Base-by-base conservation (phyloP, 768 basidiomycete species). In the Suillus ampliporus region DNA sequence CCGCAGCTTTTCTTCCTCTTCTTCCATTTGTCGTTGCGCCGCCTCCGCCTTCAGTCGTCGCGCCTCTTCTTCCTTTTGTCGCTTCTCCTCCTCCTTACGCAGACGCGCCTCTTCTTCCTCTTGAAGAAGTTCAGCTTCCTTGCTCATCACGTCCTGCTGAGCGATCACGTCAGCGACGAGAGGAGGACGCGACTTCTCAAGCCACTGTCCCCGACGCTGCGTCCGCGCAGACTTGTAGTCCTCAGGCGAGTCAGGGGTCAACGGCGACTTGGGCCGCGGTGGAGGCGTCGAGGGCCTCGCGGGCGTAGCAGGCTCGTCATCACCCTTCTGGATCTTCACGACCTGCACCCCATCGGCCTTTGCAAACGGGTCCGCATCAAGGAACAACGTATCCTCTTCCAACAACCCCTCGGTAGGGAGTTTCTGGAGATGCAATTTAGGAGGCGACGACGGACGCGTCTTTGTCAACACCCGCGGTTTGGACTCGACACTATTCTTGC, bases 281-380 rank as follows among this genome's bases (percentile, higher is more conserved):
- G 28, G 28, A 19, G 31, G 50, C 52, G 34, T 53, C 35, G 5
- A 21, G 14, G 34, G 43, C 48, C 64, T 38, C 35, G 60, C 3
- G 67, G 67, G 0, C 50, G 52, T 3, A 63, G 47, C 11, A 53
- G 44, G n/a, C 23, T 31, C 50, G 64, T 68, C 50, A 10, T 48
- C 47, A 28, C 21, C 23, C 14, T 26, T 26, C 13, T 4, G 19
- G 48, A 65, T 52, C 37, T 73, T 76, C 41, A 85, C 38, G 77
- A 89, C 70, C 68, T 70, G 82, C 9, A 88, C 86, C 19, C 84
- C 86, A 44, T 83, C 81, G 0, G 71, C 74, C 67, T 82, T 83
- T 11, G 86, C 87, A 72, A 89, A 88, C 4, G 87, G 74, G 21
- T 75, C 74, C 13, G 68, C 67, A 13, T 76, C 75, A n/a, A 75